Conservation (phyloP, 305 asterid genomes). For the Ilex paraguariensis region DNA sequence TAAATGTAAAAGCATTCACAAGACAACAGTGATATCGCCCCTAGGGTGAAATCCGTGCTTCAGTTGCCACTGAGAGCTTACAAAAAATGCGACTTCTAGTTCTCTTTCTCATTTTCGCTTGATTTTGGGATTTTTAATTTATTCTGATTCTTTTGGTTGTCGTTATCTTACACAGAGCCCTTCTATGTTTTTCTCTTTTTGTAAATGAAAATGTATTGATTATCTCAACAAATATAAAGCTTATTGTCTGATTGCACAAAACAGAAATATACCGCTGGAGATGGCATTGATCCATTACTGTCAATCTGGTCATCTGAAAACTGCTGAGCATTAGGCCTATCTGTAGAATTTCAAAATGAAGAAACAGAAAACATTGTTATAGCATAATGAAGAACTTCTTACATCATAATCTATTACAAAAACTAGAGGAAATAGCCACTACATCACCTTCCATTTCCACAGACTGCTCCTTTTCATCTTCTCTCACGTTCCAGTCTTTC, state of each 20-base stretch:
- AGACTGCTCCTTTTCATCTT: slow-evolving; percentile 28
- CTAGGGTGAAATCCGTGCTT: too few relatives aligned
- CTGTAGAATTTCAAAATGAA: slow-evolving; percentile 25
- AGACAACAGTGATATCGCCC: too few relatives aligned
- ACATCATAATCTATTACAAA: not conserved
- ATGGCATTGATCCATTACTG: slow-evolving; percentile 21
- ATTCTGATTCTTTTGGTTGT: too few relatives aligned
- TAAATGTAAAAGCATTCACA: too few relatives aligned
- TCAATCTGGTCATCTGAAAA: slow-evolving; percentile 35
- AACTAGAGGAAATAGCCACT: slow-evolving; percentile 5
- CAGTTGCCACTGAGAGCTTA: too few relatives aligned
- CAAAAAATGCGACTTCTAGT: too few relatives aligned
- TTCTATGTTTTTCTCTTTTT: too few relatives aligned
- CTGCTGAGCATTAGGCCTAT: slow-evolving; percentile 26
- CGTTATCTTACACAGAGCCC: too few relatives aligned
- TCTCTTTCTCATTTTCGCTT: too few relatives aligned
- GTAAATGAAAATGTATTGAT: too few relatives aligned
- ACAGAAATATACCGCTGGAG: not conserved
- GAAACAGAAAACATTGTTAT: not conserved
- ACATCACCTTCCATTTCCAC: slow-evolving; percentile 21
- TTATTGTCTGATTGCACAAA: not conserved
- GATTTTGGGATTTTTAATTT: too few relatives aligned
- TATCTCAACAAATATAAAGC: too few relatives aligned
- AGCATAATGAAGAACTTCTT: not conserved
- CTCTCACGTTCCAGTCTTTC: slow-evolving; percentile 20